phyloP scores from a whole-genome alignment of 2,329 filamentous ascomycete species.

The Diaporthe australafricana region DNA sequence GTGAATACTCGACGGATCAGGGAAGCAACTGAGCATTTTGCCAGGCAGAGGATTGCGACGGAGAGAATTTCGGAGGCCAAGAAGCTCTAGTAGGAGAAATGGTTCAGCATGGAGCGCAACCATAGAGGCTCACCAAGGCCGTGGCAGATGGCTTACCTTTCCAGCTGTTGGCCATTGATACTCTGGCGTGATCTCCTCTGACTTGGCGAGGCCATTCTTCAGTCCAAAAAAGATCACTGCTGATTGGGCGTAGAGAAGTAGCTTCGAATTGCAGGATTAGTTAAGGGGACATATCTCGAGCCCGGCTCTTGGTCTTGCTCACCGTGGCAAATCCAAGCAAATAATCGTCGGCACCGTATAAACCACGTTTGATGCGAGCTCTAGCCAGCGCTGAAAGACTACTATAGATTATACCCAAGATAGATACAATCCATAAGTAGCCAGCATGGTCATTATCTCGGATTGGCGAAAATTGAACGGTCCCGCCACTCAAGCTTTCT shows the following conservation, averaged over 20 bases:
- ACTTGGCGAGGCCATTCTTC: slow-evolving; percentile 13
- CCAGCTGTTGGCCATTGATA: background rate
- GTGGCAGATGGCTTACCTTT: too few species aligned
- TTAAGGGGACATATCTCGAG: too few species aligned
- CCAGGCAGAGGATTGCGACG: background rate
- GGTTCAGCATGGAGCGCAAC: background rate
- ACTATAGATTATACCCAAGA: slow-evolving; percentile 20
- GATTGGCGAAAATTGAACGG: slow-evolving; percentile 12
- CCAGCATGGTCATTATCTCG: slow-evolving; percentile 14
- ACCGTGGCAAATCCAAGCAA: slow-evolving; percentile 25
- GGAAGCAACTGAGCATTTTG: slow-evolving; percentile 22
- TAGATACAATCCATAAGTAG: slow-evolving; percentile 29
- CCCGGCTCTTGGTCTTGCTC: background rate
- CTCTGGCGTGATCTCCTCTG: background rate
- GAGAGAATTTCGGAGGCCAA: slow-evolving; percentile 14
- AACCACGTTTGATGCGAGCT: slow-evolving; percentile 7
- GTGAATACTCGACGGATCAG: slow-evolving; percentile 24
- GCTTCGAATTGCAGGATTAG: background rate
- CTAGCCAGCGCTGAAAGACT: slow-evolving; percentile 7
- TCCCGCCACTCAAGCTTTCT: background rate
- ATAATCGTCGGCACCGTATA: slow-evolving; percentile 28
- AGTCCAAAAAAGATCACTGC: slow-evolving; percentile 1
- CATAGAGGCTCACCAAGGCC: too few species aligned
- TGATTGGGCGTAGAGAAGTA: slow-evolving; percentile 7
- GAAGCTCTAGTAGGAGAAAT: background rate